These are phyloP conservation scores for Vigna angularis DNA, from an alignment of 306 rosid species.

Conservation along the genomic window DNA sequence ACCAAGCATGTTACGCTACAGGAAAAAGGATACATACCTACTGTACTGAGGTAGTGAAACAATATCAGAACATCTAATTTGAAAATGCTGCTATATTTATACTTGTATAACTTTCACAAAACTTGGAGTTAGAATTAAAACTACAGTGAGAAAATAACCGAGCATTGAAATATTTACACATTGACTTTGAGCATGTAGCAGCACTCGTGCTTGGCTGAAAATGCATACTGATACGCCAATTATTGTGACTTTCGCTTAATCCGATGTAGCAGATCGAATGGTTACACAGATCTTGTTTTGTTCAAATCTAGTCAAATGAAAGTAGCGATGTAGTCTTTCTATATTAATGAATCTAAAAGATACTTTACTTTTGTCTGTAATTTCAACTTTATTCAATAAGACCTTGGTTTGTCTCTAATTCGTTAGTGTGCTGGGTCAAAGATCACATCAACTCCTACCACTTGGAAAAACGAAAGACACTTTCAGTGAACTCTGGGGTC, in stretches of 20 bases:
- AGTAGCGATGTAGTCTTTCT: constrained; percentile 28
- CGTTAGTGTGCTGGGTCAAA: constrained; percentile 50
- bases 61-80: background rate
- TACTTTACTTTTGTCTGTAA: constrained; percentile 43
- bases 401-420: constrained; percentile 41
- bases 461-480: constrained; percentile 42
- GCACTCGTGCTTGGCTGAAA: constrained; percentile 33
- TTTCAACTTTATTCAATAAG: constrained; percentile 30
- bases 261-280: constrained; percentile 34
- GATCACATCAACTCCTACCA: constrained; percentile 50
- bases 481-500: constrained; percentile 28
- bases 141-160: background rate
- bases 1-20: constrained; percentile 33
- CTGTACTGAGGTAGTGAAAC: background rate
- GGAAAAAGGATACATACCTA: constrained; percentile 3
- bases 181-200: constrained; percentile 39
- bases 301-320: constrained; percentile 36
- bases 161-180: constrained; percentile 27
- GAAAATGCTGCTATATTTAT: background rate
- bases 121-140: background rate
- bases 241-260: constrained; percentile 42
- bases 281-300: constrained; percentile 31
- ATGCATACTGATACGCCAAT: constrained; percentile 41
- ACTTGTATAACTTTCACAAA: constrained; percentile 3
- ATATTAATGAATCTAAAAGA: constrained; percentile 49